Conservation (phyloP, 352 stramenopile species). For the Phytophthora megakarya region DNA sequence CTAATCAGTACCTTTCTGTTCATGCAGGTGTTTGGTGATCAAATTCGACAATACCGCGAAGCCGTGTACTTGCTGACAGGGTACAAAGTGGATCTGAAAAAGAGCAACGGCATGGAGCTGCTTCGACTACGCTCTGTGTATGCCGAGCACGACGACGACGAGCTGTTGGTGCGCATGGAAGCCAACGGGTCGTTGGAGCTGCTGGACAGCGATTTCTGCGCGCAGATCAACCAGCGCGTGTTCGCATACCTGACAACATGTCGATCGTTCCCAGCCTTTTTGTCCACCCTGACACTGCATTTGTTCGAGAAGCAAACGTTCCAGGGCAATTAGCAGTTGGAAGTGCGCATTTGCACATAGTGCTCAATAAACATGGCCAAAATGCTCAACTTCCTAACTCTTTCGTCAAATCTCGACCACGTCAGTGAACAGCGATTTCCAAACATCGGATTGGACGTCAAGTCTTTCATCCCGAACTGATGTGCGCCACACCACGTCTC, state of each 20-base stretch:
- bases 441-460: conserved; percentile 38
- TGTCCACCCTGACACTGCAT: conserved; percentile 87
- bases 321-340: conserved; percentile 56
- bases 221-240: conserved; percentile 53
- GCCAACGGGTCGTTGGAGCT: conserved; percentile 74
- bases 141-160: conserved; percentile 83
- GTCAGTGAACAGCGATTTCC: conserved; percentile 16
- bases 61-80: conserved; percentile 89
- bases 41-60: conserved; percentile 90
- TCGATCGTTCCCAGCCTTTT: conserved; percentile 89
- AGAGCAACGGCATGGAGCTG: conserved; percentile 78
- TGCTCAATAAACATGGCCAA: conserved; percentile 14
- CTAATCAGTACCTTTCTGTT: not conserved
- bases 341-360: conserved; percentile 18
- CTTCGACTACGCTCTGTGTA: conserved; percentile 83
- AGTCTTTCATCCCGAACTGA: conserved; percentile 12
- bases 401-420: conserved; percentile 12
- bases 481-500: conserved; percentile 14
- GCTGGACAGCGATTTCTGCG: conserved; percentile 81
- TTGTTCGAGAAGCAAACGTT: conserved; percentile 93
- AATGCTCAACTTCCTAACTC: not conserved
- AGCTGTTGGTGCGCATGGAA: conserved; percentile 87
- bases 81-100: conserved; percentile 88
- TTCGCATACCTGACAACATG: conserved; percentile 57
- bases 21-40: conserved; percentile 79